These are phyloP conservation scores for Globisporangium abappressorium DNA, from an alignment of 352 stramenopile genomes.

Conservation along the genomic window DNA sequence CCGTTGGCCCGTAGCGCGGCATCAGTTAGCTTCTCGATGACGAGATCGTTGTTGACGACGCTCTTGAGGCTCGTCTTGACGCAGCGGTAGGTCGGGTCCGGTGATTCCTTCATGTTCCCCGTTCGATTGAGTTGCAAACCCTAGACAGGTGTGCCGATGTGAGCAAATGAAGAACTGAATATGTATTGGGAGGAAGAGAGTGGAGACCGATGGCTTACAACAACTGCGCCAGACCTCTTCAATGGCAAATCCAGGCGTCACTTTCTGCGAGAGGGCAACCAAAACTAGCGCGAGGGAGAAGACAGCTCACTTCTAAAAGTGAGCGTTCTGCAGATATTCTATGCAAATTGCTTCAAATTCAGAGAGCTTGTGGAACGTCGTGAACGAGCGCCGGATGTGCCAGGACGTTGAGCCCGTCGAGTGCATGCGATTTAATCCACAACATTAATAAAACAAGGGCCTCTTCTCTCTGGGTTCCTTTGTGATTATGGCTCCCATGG, in stretches of 20 bases:
- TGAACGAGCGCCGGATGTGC: conserved; percentile 84
- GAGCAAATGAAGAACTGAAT: too few relatives aligned
- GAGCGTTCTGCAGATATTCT: too few relatives aligned
- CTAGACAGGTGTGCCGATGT: too few relatives aligned
- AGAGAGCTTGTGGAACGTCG: conserved; percentile 68
- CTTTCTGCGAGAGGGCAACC: too few relatives aligned
- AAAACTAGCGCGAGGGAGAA: too few relatives aligned
- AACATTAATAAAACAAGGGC: not conserved
- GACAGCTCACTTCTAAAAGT: too few relatives aligned
- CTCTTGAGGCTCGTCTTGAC: not conserved
- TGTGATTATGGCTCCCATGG: not conserved
- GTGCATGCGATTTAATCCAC: conserved; percentile 34
- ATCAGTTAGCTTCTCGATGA: not conserved
- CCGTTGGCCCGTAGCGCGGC: not conserved
- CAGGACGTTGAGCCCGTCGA: conserved; percentile 61
- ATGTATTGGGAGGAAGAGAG: too few relatives aligned
- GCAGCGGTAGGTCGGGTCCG: not conserved
- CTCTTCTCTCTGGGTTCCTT: not conserved
- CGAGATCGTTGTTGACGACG: not conserved
- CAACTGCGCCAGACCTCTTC: too few relatives aligned
- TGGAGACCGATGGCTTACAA: too few relatives aligned
- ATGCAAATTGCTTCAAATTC: too few relatives aligned
- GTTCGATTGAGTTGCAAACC: not conserved
- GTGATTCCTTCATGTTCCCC: not conserved
- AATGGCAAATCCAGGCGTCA: too few relatives aligned